Base-by-base conservation (phyloP, 2,329 filamentous ascomycete genomes). In the Dissoconium aciculare region DNA sequence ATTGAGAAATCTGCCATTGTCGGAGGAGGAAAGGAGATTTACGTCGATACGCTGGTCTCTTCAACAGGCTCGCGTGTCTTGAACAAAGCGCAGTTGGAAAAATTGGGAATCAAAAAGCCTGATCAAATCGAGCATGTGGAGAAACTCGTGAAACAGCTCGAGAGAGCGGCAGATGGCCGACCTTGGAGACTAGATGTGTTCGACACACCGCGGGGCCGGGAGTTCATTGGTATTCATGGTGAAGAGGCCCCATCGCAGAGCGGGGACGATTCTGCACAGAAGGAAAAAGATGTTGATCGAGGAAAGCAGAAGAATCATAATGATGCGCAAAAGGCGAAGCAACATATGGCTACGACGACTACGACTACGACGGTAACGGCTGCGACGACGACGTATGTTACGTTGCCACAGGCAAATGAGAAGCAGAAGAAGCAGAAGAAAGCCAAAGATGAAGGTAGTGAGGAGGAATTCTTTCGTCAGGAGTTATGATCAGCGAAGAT, bases 151-250 rank as follows among this genome's bases (percentile, higher is more conserved):
- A 66, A 73, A 39, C 63, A 80, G 47, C 56, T 92, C 35, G 66
- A 79, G 49, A 67, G 72, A 44, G 50, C 79, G 24, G 80, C 81
- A 0, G 69, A 73, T 3, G 72, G 76, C 5, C 69, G 74, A 41
- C 72, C 73, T 11, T 93, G 84, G 83, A 78, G 74, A 45, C 60
- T 93, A 36, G 80, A 89, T 53, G 64, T 89, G 10, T 70, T 89
- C 1, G 78, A 89, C 46, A 64, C 71, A 8, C 69, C 75, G 2
- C 65, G 69, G 4, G 64, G 68, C 13, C 59, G 70, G 38, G 76
- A 83, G 49, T 69, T 87, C 24, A 62, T 77, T 26, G 80, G 77
- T 0, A 70, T 80, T 25, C 67, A 87, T 11, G 73, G 77, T 15
- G 57, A 59, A 2, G 66, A 69, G 9, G 64, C n/a, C n/a, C n/a